Base-by-base conservation (phyloP, 805 yeast species). In the Ogataea parapolymorpha region DNA sequence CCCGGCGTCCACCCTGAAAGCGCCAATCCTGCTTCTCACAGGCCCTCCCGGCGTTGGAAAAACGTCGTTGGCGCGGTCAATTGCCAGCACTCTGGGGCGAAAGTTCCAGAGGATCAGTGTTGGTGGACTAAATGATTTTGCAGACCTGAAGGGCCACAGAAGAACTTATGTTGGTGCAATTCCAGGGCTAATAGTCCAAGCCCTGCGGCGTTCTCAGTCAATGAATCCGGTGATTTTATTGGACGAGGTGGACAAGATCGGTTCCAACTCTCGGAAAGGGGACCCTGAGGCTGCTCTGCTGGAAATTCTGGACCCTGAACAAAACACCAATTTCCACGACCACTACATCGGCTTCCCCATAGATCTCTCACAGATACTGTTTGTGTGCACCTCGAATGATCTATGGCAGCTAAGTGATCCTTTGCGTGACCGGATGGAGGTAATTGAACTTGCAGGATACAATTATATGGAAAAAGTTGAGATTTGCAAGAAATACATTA, bases 41-140 rank as follows among this genome's bases (percentile, higher is more conserved):
- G 96, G 96, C 0, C 96, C 96, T 9, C 96, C 96, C 0, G 96
- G 96, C 26, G 93, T 87, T 11, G 96, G 96, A 22, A 88, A 88
- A 60, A 88, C 96, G 0, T 82, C 93, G 1, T 68, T 88, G 42
- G 95, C 95, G 4, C 79, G 80, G 55, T 84, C 95, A 0, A 77
- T 88, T 35, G 95, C 96, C 1, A 64, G 70, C 9, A 78, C 91
- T 5, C 63, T 88, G 42, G 82, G 85, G 0, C 72, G 95, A 34
- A 76, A 79, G 44, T 83, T 86, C 59, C 91, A 86, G 58, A 70
- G 95, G 30, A 72, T 88, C 13, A 84, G 95, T 2, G 72, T 88
- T 2, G 96, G 96, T 20, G 96, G 96, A 28, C 76, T 88, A 32
- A 80, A 84, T 48, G 95, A 88, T 56, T 95, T 87, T 62, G 84